Evolutionary conservation across 192 early-diverging fungal genomes (phyloP), one percentile per base, ranked within the genome.

Genomic region (Linnemannia elongata): DNA sequence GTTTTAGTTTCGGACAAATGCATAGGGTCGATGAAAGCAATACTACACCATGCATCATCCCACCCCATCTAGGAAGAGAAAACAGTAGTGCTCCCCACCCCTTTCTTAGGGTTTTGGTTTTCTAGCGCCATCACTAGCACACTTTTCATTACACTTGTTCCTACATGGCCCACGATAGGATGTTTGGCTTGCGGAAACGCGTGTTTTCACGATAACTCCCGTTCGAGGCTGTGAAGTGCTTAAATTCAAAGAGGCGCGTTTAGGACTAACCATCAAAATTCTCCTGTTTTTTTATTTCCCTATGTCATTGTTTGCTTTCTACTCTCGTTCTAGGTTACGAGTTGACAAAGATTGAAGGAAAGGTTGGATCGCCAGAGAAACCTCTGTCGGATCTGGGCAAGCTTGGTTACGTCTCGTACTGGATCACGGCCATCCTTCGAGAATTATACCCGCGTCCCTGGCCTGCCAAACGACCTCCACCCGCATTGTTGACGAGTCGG

Each of bases 351-450:
- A 87, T 88, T 6, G 93, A 96, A 41, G 87, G 92, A 44, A 90
- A 91, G 54, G 91, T 95, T 33, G 97, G 97, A 66, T 94, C 95
- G 1, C 97, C 97, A 47, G 97, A 98, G 79, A 94, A 95, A 79
- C 97, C 97, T 22, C 88, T 98, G 17, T 97, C 97, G 17, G 94
- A 95, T 69, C 92, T 97, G 45, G 97, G 97, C 20, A 91, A 93
- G 9, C 90, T 93, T 54, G 94, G 96, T 41, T 98, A 97, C 81
- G 86, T 93, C 66, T 94, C 94, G 9, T 97, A 96, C 79, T 98
- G 97, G 97, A 93, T 94, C 66, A 90, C 94, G 9, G 94, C 94
- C 17, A 83, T 97, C 17, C 42, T 96, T 3, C 79, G 89, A 8
- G 88, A 91, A 22, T 72, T 93, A 75, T 88, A 91, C 66, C 82